Evolutionary conservation across 1,284 basidiomycete species (phyloP).

Genomic region (Anthracocystis setariae): DNA sequence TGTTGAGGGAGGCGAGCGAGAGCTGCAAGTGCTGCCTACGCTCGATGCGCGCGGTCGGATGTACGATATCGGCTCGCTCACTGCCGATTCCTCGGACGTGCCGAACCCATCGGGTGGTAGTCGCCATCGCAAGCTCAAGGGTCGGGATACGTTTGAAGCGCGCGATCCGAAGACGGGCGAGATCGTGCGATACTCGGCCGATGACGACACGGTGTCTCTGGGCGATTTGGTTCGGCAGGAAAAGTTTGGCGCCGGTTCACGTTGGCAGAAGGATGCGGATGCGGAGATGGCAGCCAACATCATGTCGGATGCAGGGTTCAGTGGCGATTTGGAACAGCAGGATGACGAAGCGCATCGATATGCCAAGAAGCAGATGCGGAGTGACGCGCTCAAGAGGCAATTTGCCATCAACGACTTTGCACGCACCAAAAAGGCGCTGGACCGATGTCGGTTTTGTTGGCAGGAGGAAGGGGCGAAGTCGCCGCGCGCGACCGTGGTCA

Average conservation of each 20-base stretch:
- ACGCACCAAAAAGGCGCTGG: slow-evolving; percentile 87
- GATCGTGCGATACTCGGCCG: slow-evolving; percentile 67
- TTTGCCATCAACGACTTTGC: slow-evolving; percentile 97
- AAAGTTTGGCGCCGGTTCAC: slow-evolving; percentile 83
- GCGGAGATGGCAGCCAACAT: slow-evolving; percentile 88
- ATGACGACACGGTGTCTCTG: slow-evolving; percentile 86
- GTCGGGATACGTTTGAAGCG: slow-evolving; percentile 77
- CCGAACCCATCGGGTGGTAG: background rate
- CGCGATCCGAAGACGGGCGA: slow-evolving; percentile 77
- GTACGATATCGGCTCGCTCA: slow-evolving; percentile 86
- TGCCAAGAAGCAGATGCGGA: slow-evolving; percentile 90
- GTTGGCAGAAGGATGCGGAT: slow-evolving; percentile 90
- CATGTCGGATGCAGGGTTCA: slow-evolving; percentile 84
- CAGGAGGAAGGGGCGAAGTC: slow-evolving; percentile 70
- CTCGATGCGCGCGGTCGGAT: slow-evolving; percentile 84
- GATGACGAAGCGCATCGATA: slow-evolving; percentile 95
- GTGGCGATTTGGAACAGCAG: slow-evolving; percentile 81
- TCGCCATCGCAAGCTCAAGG: slow-evolving; percentile 77
- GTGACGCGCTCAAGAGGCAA: slow-evolving; percentile 92
- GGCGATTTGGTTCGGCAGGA: slow-evolving; percentile 94
- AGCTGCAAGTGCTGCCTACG: slow-evolving; percentile 86
- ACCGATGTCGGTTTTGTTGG: slow-evolving; percentile 76
- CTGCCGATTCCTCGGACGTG: slow-evolving; percentile 65
- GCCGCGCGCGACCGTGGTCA: slow-evolving; percentile 85
- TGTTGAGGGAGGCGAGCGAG: slow-evolving; percentile 47